A percentile compares a stretch with the other conserved stretches of the same genome.
Conservation (phyloP, 805 yeast genomes). For the Barnettozyma pratensis region DNA sequence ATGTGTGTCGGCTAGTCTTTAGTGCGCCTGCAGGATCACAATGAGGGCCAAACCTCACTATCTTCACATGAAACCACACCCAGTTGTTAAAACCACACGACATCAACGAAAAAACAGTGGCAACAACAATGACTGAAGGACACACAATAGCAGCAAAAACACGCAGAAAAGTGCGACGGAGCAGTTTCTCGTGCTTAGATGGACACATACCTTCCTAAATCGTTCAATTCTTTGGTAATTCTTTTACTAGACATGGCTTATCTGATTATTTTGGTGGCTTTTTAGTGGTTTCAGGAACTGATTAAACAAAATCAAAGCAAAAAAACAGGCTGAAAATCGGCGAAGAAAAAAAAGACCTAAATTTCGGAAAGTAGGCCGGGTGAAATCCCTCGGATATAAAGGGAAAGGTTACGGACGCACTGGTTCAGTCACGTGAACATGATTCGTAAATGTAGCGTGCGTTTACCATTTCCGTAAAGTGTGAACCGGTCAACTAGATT, state of each 20-base stretch:
- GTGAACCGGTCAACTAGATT: too few species aligned
- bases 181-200: too few species aligned
- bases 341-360: background rate
- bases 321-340: background rate
- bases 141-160: background rate
- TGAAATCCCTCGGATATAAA: too few species aligned
- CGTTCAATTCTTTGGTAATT: constrained; percentile 92
- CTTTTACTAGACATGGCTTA: constrained; percentile 66
- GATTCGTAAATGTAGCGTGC: too few species aligned
- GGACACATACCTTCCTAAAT: constrained; percentile 79
- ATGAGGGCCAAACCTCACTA: background rate
- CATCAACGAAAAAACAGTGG: background rate
- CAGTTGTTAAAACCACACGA: background rate
- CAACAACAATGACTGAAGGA: background rate
- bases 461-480: too few species aligned
- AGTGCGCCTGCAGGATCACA: background rate
- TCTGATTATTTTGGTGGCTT: background rate
- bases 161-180: background rate
- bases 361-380: too few species aligned
- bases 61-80: background rate
- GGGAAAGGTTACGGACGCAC: too few species aligned
- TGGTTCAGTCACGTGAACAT: too few species aligned
- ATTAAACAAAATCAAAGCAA: background rate
- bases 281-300: background rate
- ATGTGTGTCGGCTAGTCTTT: background rate